These are phyloP conservation scores for Gilbertella persicaria DNA, from an alignment of 371 early-diverging fungal species.

Conservation along the genomic window DNA sequence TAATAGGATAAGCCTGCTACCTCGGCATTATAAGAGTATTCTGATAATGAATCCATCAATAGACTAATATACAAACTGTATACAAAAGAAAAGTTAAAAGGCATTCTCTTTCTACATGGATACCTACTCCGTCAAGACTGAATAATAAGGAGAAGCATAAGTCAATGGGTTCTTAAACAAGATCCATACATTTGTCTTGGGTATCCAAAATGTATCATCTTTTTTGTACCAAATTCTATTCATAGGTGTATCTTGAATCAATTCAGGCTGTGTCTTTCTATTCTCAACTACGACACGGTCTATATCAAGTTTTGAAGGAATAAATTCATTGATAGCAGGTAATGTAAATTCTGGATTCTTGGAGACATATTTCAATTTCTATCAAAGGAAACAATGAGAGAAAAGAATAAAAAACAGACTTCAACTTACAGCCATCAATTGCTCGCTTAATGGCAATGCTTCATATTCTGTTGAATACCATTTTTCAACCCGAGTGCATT, in stretches of 20 bases:
- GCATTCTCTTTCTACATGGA: conserved; percentile 15
- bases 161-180: conserved; percentile 56
- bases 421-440: conserved; percentile 56
- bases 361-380: conserved; percentile 18
- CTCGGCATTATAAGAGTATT: conserved; percentile 85
- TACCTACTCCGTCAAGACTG: conserved; percentile 41
- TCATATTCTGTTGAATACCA: conserved; percentile 88
- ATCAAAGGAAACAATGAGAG: background rate
- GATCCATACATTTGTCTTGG: conserved; percentile 66
- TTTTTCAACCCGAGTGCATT: conserved; percentile 58
- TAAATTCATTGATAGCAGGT: conserved; percentile 80
- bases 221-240: conserved; percentile 89
- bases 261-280: conserved; percentile 47
- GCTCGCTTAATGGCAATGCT: conserved; percentile 55
- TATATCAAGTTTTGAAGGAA: conserved; percentile 69
- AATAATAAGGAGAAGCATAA: conserved; percentile 55
- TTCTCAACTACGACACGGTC: conserved; percentile 37
- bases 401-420: background rate
- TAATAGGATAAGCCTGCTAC: conserved; percentile 79
- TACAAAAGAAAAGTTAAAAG: background rate
- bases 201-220: conserved; percentile 87
- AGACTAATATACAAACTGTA: conserved; percentile 67
- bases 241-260: conserved; percentile 67
- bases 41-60: conserved; percentile 77
- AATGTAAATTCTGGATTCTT: conserved; percentile 65